Percentiles rank a stretch among this genome's conserved stretches.
These are phyloP conservation scores for Plasmodium vinckei DNA, from an alignment of 169 alveolate species.

Conservation along the genomic window DNA sequence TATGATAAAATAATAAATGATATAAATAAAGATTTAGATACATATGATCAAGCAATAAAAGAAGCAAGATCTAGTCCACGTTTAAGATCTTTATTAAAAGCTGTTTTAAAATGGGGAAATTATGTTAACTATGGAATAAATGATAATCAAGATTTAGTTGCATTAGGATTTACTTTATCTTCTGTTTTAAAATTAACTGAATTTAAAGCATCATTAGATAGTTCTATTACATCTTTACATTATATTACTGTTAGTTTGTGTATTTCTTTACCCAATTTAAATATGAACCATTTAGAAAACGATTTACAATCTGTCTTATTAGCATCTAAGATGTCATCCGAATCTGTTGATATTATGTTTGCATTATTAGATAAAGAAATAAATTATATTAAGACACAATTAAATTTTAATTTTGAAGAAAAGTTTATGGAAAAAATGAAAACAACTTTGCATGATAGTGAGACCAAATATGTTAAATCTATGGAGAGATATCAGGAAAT, in stretches of 20 bases:
- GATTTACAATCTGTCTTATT: slow-evolving; percentile 45
- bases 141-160: slow-evolving; percentile 75
- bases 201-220: slow-evolving; percentile 82
- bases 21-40: slow-evolving; percentile 76
- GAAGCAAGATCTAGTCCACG: slow-evolving; percentile 78
- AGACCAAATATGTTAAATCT: slow-evolving; percentile 18
- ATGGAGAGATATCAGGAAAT: slow-evolving; percentile 63
- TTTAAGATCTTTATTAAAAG: slow-evolving; percentile 80
- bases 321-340: slow-evolving; percentile 77
- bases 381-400: slow-evolving; percentile 28
- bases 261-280: slow-evolving; percentile 78
- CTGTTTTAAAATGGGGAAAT: slow-evolving; percentile 86
- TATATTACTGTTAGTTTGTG: slow-evolving; percentile 81
- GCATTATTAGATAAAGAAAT: slow-evolving; percentile 70
- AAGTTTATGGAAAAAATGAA: slow-evolving; percentile 71
- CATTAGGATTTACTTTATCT: slow-evolving; percentile 83
- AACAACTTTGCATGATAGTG: slow-evolving; percentile 56
- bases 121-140: slow-evolving; percentile 85
- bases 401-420: slow-evolving; percentile 52
- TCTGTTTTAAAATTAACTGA: slow-evolving; percentile 84
- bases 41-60: slow-evolving; percentile 77
- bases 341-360: slow-evolving; percentile 73
- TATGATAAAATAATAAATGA: slow-evolving; percentile 74
- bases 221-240: slow-evolving; percentile 83
- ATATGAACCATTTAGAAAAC: slow-evolving; percentile 59